Evolutionary conservation across 257 asterid species (phyloP), one percentile per base, ranked within the genome.

Genomic region (Verbascum thapsus): DNA sequence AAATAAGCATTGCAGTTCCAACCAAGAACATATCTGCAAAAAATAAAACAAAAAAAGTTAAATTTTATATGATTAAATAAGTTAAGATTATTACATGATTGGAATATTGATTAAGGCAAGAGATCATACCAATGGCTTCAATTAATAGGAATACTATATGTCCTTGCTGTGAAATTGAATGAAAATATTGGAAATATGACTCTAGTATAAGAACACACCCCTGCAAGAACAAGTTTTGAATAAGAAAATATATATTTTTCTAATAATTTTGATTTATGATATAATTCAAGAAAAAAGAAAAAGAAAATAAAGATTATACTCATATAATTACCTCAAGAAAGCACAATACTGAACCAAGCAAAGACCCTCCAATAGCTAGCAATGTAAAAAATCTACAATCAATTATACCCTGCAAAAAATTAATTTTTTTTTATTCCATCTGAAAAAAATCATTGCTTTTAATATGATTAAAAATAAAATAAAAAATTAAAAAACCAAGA

Each of bases 351-450:
- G 98, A 91, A 63, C 94, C 86, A 38, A 84, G 32, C 81, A 91
- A 78, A 72, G 98, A 84, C 73, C 96, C 96, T 38, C 81, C 89
- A 5, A 83, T 79, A 23, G 91, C 98, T 8, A 91, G 78, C 78
- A 85, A 50, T 22, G 86, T 78, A 63, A 91, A 85, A 84, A 91
- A 91, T 55, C 96, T 68, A 81, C 98, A 91, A 63, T 91, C 95
- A 52, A 88, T 16, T 49, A 91, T 88, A 39, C 72, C 87, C 98
- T 88, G 84, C 74, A 73, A 26, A 49, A 22, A 47, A 26, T 26
- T 26, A 26, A 26, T 26, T 5, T 26, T 5, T n/a, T n/a, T 30
- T 30, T 30, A 19, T 32, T 56, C 43, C 1, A 5, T 38, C 5
- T 7, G 3, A 6, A 16, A 41, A 42, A 43, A 15, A 13, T 51